Base-by-base conservation (phyloP, 306 rosid species). In the Lathyrus aphaca region DNA sequence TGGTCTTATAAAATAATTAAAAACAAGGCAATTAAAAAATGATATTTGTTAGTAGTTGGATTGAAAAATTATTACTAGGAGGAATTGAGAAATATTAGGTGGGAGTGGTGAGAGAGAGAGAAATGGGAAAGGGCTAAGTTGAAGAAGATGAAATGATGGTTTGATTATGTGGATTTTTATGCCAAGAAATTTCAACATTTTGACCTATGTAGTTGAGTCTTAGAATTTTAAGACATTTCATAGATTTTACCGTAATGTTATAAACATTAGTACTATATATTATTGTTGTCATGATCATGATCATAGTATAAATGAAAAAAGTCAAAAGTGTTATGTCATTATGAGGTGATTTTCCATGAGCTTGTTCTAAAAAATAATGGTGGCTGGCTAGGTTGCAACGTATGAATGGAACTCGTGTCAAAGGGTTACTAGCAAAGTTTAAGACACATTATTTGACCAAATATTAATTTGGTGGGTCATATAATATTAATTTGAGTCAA, bases 321-420 rank as follows among this genome's bases (percentile, higher is more conserved):
- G 32, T 13, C 37, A 55, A 27, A 0, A 56, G 8, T 0, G 14
- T 56, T 56, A 13, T 10, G 30, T 21, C 10, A 56, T 5, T 27
- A 56, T 13, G 39, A 27, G 25, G 18, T 56, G 19, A 55, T 55
- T 55, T 55, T 55, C 37, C 38, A 55, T 12, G 62, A 56, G 17
- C 39, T 29, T 1, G 63, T 27, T 40, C 39, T 56, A 56, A 6
- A 27, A 56, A 55, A 56, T 27, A 27, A 27, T 50, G 56, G 27
- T 50, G 56, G 56, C 56, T 50, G 27, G 5, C 19, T 50, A 5
- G 10, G 10, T 6, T 35, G 39, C 39, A 6, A 35, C 39, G 10
- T 35, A 35, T 35, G 39, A 35, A 35, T 35, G 39, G 39, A 35
- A 46, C 17, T 46, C 29, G 21, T 51, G 57, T 51, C 29, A 3